Base-by-base conservation (phyloP, 2,329 filamentous ascomycete species). In the Westerdykella ornata region DNA sequence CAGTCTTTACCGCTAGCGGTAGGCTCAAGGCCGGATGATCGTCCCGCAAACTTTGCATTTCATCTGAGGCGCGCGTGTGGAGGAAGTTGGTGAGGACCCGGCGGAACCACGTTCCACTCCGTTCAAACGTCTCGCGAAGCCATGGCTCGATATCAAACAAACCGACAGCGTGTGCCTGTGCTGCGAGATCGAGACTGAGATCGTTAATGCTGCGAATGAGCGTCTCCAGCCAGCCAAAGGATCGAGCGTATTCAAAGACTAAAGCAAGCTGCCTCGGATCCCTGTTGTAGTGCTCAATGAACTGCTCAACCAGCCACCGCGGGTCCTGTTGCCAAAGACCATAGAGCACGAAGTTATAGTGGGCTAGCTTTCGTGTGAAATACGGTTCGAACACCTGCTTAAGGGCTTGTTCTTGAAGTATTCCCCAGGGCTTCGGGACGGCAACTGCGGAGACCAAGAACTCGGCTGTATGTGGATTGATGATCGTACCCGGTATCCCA, bases 321-420 rank as follows among this genome's bases (percentile, higher is more conserved):
- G 82, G 85, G 60, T 97, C 88, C 60, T 92, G 88, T 52, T 84
- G 82, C 89, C 90, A 97, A 5, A 95, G 71, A 44, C 88, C 89
- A 59, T 95, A 84, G 43, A 98, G 77, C 12, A 95, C 90, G 48
- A 96, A 94, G 51, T 89, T 82, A 62, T 87, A 85, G 41, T 89
- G 80, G 4, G 82, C 76, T 9, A 88, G 81, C 42, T 81, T 78
- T 64, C 89, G 89, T 57, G 82, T 77, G 19, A 96, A 73, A 60
- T 94, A 96, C 9, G 85, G 84, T 38, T 86, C 82, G 54, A 96
- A 90, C 1, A 90, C 72, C 12, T 85, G 84, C 45, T 79, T 82
- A 19, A 89, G 67, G 0, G 85, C 88, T 41, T 89, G 84, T 26
- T 81, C 77, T 18, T 87, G 85, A 66, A 88, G 77, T 0, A 72